Evolutionary conservation across 23 red algal species (phyloP), one percentile per base, ranked within the genome.

Genomic region (Cyanidiococcus yangmingshanensis): DNA sequence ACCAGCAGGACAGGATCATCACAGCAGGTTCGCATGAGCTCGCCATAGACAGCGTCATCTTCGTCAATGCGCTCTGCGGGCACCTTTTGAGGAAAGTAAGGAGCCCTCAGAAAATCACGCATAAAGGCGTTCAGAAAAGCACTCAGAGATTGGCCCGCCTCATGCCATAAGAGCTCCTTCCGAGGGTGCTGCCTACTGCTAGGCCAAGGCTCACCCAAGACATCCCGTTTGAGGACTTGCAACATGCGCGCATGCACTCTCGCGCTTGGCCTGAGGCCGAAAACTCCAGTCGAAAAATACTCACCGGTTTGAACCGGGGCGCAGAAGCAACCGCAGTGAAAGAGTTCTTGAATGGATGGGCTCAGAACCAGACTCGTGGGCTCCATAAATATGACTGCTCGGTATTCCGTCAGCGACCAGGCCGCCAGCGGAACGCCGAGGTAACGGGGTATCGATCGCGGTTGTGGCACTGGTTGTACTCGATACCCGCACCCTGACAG

Each of bases 261-360:
- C 36, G 50, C 2, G 34, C 68, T 71, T 7, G 78, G 78, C 32
- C 51, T 1, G 16, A 57, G 30, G 32, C 78, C 78, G 37, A 81
- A 71, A 3, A 81, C 41, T 3, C 68, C 78, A 40, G 41, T 38
- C 17, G 59, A 67, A 25, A 81, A 81, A 57, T 81, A 81, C 26
- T 81, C 78, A 39, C 78, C 78, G 33, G 37, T 18, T 37, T 80
- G 34, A 24, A 77, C 68, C 1, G 78, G 24, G 1, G 78, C 39
- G 40, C 78, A 81, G 50, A 81, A 81, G 51, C 78, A 81, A 29
- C 78, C 78, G 68, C 78, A 81, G 59, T 71, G 59, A 81, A 81
- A 81, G 16, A 81, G 37, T 57, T 81, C 78, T 34, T 40, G 2
- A 0, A 81, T 30, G n/a, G 78, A 81, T 18, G 78, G 45, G 68